A percentile compares a stretch with the other conserved stretches of the same genome.
phyloP scores from a whole-genome alignment of 2,329 filamentous ascomycete genomes.

The Tothia fuscella region DNA sequence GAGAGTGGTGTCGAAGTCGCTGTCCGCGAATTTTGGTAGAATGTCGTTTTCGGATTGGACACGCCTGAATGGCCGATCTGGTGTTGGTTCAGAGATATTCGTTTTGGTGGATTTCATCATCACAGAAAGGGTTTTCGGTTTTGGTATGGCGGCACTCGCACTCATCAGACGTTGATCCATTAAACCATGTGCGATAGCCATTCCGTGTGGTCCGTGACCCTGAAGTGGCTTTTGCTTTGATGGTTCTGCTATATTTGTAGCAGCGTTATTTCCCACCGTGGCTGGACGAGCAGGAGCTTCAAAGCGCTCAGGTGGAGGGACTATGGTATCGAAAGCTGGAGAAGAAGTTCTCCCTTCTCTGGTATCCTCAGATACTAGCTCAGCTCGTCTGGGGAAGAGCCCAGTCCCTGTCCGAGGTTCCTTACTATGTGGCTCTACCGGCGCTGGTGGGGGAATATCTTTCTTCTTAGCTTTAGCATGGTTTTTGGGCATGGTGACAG shows the following conservation, averaged over 20 bases:
- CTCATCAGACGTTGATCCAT: no score
- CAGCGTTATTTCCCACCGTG: not conserved
- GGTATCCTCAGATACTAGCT: constrained; percentile 6
- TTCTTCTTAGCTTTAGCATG: constrained; percentile 5
- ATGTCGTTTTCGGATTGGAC: constrained; percentile 11
- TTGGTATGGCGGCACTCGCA: constrained; percentile 6
- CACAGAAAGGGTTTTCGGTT: constrained; percentile 7
- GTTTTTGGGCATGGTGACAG: not conserved
- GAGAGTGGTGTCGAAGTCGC: not conserved
- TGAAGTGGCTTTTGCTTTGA: no score
- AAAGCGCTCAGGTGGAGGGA: not conserved
- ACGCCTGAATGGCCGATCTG: constrained; percentile 9
- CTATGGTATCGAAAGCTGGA: not conserved
- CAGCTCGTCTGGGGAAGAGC: constrained; percentile 11
- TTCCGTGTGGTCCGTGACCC: no score
- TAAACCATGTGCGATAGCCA: no score
- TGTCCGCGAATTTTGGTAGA: not conserved
- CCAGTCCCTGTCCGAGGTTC: no score
- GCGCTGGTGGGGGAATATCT: not conserved
- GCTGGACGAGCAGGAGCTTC: constrained; percentile 16
- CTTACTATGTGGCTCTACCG: not conserved
- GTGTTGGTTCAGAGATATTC: not conserved
- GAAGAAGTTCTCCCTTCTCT: constrained; percentile 4
- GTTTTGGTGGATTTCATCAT: not conserved
- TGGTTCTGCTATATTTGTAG: no score